Base-by-base conservation (phyloP, 2,329 filamentous ascomycete species). In the Sclerotinia trifoliorum region DNA sequence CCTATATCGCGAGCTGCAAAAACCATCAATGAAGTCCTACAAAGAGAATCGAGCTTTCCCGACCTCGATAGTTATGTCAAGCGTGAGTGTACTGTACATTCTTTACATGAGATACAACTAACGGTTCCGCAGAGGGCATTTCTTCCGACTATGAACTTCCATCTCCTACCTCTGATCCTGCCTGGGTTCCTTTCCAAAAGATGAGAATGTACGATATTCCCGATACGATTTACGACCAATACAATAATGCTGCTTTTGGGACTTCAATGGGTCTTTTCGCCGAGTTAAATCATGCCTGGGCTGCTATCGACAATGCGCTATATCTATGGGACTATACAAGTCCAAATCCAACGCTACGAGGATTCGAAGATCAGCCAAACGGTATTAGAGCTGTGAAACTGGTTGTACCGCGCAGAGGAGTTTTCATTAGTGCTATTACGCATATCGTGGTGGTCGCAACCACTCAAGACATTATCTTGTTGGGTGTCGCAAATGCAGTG, bases 251-350 rank as follows among this genome's bases (percentile, higher is more conserved):
- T 68, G 89, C 96, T 77, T 88, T 97, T 32, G 90, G 90, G 69
- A 97, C 94, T n/a, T 87, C 88, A 76, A 96, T 99, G 91, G 96
- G 96, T 13, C 83, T 99, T 46, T 98, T 99, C 79, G 92, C 95
- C 24, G 92, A 96, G 79, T 85, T 99, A 76, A 94, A 94, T 76
- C 93, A 98, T 79, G 95, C 94, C 42, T 99, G 94, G 91, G 91
- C 97, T 67, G 88, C 92, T 32, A 95, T 99, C 77, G 95, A 99
- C 81, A 97, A 96, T 80, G 92, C 92, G 71, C 84, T 99, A 56
- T 99, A 97, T 78, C 84, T 99, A 21, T 99, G 96, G 96, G 94
- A 99, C 80, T 99, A 97, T 79, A 97, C 93, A 8, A 87, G 93
- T 77, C 88, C 92, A n/a, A 92, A 94, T 73, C 93, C 94, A 6